phyloP scores from a whole-genome alignment of 257 asterid species.

The Avicennia marina region DNA sequence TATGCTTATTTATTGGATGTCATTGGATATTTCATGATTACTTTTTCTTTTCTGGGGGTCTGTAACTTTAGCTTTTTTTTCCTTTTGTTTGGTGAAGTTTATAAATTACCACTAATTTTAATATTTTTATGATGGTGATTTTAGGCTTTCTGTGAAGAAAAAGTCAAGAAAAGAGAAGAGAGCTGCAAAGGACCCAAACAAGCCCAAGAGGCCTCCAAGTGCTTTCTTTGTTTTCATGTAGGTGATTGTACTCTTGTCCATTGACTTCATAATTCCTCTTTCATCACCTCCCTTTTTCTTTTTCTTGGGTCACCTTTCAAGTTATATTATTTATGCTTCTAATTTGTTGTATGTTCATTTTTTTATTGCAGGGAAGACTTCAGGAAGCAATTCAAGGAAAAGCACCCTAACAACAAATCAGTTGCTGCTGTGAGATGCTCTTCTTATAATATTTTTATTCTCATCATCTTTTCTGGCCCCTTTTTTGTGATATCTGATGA shows the following conservation, averaged over 20 bases:
- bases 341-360: neutral
- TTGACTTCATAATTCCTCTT: neutral
- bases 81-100: neutral
- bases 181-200: conserved; percentile 71
- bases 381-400: conserved; percentile 54
- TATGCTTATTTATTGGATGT: no score
- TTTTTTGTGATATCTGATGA: neutral
- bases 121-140: conserved; percentile 9
- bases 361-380: conserved; percentile 54
- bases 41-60: no score
- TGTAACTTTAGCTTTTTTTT: neutral
- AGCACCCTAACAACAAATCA: conserved; percentile 61
- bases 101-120: neutral
- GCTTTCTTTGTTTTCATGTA: conserved; percentile 84
- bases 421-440: conserved; percentile 57
- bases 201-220: conserved; percentile 82
- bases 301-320: neutral
- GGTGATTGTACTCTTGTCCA: neutral
- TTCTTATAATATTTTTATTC: neutral
- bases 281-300: neutral
- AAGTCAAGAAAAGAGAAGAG: conserved; percentile 40
- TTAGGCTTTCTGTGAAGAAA: conserved; percentile 62
- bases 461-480: no score
- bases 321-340: neutral
- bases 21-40: no score